Percentiles rank a stretch among this genome's conserved stretches.
phyloP scores from a whole-genome alignment of 2,329 filamentous ascomycete genomes.

The Fusarium sp. region DNA sequence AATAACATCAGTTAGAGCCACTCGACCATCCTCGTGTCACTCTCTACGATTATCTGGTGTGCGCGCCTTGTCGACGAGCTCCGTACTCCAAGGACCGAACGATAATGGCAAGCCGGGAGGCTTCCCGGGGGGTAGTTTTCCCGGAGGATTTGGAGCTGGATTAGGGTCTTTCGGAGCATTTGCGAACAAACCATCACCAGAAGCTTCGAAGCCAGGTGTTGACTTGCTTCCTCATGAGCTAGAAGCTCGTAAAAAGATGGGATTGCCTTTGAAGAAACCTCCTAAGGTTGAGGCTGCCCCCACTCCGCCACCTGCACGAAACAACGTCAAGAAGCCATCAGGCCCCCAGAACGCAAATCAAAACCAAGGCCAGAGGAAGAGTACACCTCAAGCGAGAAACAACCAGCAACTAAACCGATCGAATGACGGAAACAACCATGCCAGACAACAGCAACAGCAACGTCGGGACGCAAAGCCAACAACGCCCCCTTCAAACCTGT shows the following conservation, averaged over 20 bases:
- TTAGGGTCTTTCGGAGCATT: constrained; percentile 40
- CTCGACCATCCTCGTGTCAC: not conserved
- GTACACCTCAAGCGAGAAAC: not conserved
- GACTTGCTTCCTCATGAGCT: constrained; percentile 52
- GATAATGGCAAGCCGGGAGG: constrained; percentile 30
- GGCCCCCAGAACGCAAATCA: not conserved
- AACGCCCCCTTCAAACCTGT: constrained; percentile 1
- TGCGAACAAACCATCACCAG: constrained; percentile 17
- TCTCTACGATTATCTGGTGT: not conserved
- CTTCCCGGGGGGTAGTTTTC: constrained; percentile 39
- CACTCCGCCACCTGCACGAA: not conserved
- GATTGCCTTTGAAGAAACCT: constrained; percentile 29
- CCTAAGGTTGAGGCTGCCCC: not conserved
- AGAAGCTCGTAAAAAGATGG: constrained; percentile 47
- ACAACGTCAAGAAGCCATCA: not conserved
- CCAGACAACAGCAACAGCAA: constrained; percentile 9
- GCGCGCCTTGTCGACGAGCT: constrained; percentile 45
- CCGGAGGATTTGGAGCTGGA: constrained; percentile 32
- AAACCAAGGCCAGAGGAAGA: constrained; percentile 10
- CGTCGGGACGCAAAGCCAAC: not conserved
- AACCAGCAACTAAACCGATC: not conserved
- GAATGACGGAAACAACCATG: not conserved
- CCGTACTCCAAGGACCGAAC: constrained; percentile 30
- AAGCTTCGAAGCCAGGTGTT: not conserved
- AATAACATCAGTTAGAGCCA: constrained; percentile 3